Evolutionary conservation across 441 rosid species (phyloP), one percentile per base, ranked within the genome.

Genomic region (Populus hybrid): DNA sequence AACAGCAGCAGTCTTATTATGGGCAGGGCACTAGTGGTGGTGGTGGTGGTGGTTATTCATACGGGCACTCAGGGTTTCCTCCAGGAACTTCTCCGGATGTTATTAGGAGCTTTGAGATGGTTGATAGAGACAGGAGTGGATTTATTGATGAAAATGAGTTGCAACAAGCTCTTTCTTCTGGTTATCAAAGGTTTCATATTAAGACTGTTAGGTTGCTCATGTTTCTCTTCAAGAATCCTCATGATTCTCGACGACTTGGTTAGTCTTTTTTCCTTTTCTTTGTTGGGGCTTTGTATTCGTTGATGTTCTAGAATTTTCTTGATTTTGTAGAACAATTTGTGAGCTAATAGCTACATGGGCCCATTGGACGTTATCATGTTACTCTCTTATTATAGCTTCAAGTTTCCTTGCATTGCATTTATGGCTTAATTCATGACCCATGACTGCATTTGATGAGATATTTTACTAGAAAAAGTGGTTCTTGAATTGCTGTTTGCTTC

Each of bases 131-230:
- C 54, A 61, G 93, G 71, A 90, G 88, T 73, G 92, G 97, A 35
- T 92, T 71, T 68, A 87, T 92, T n/a, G 90, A 93, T 38, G 98
- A 90, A 79, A 80, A 81, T 20, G 91, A 92, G 84, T 83, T 93
- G 81, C 90, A 83, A 26, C 83, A 82, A 40, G 95, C 95, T 68
- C 87, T 92, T 5, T 85, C 88, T 63, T 86, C 89, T 67, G 90
- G 84, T 0, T 86, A 90, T 65, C 85, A 86, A 34, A 78, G 87
- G 72, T 88, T 93, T 83, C 67, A 85, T 71, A 50, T 84, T 23
- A 81, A 88, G 76, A 93, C 95, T 72, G 81, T 89, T 59, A 80
- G 89, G 76, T 78, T 92, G 82, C 91, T 90, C 67, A 77, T 91
- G 88, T 92, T 88, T 72, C 87, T 93, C 65, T 90, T 88, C 86